These are phyloP conservation scores for Trichoderma guizhouense DNA, from an alignment of 2,329 filamentous ascomycete genomes.

Conservation along the genomic window DNA sequence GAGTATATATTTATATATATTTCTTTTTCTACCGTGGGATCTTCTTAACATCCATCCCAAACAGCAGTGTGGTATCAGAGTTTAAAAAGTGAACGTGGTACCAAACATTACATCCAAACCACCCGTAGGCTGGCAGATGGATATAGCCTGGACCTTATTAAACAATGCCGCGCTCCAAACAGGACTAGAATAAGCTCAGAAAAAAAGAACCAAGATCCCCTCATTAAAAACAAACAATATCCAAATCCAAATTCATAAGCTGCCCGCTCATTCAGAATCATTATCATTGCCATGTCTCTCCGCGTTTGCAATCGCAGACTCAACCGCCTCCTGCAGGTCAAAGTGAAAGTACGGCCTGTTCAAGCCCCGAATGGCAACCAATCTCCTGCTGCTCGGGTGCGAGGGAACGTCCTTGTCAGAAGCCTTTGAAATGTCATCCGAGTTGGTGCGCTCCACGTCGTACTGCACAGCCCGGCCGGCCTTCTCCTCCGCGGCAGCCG, in stretches of 20 bases:
- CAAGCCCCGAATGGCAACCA: constrained; percentile 42
- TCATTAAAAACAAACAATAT: background rate
- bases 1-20: background rate
- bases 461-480: constrained; percentile 25
- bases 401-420: constrained; percentile 30
- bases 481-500: constrained; percentile 61
- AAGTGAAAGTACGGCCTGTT: constrained; percentile 53
- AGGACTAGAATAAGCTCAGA: background rate
- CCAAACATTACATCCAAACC: background rate
- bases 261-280: background rate
- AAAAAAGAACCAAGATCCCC: background rate
- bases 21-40: background rate
- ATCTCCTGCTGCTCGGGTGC: constrained; percentile 29
- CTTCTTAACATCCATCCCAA: background rate
- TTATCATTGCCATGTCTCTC: constrained; percentile 20
- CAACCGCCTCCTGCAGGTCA: constrained; percentile 48
- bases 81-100: background rate
- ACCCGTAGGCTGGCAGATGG: background rate
- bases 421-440: constrained; percentile 22
- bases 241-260: background rate
- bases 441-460: constrained; percentile 30
- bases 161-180: background rate
- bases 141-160: background rate
- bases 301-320: constrained; percentile 40
- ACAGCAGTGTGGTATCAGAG: background rate